phyloP scores from a whole-genome alignment of 75 land plant species.

The Cryptomeria japonica region DNA sequence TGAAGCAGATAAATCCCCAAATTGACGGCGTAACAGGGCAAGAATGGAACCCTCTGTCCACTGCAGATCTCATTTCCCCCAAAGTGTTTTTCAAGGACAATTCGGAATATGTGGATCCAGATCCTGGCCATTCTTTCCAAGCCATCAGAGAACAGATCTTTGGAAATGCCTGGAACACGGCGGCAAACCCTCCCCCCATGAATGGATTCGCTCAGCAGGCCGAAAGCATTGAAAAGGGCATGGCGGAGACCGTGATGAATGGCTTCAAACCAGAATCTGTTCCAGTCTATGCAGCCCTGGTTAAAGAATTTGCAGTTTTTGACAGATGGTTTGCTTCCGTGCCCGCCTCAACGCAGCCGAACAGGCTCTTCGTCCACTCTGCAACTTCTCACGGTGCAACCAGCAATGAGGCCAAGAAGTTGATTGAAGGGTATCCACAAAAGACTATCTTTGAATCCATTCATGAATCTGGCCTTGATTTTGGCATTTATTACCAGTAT shows the following conservation, averaged over 20 bases:
- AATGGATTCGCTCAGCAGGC: constrained; percentile 61
- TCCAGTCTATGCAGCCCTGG: constrained; percentile 35
- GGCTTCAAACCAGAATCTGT: constrained; percentile 35
- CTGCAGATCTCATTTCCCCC: too few relatives aligned
- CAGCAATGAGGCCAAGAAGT: constrained; percentile 28
- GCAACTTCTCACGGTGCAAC: constrained; percentile 57
- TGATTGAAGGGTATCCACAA: constrained; percentile 64
- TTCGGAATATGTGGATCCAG: constrained; percentile 51
- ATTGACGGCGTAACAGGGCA: too few relatives aligned
- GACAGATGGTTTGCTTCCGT: constrained; percentile 66
- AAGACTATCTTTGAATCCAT: constrained; percentile 64
- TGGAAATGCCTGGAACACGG: constrained; percentile 16
- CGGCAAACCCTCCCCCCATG: neutral
- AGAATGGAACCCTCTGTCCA: too few relatives aligned
- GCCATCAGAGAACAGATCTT: constrained; percentile 41
- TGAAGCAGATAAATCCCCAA: too few relatives aligned
- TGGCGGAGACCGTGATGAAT: constrained; percentile 29
- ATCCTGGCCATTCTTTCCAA: constrained; percentile 61
- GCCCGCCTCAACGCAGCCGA: constrained; percentile 61
- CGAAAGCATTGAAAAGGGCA: constrained; percentile 24
- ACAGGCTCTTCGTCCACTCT: constrained; percentile 58
- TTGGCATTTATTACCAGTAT: constrained; percentile 70
- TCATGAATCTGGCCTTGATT: constrained; percentile 41
- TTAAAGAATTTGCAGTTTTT: constrained; percentile 46
- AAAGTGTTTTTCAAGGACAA: constrained; percentile 9